These are phyloP conservation scores for Erysimum cheiranthoides DNA, from an alignment of 345 rosid genomes.

Conservation along the genomic window DNA sequence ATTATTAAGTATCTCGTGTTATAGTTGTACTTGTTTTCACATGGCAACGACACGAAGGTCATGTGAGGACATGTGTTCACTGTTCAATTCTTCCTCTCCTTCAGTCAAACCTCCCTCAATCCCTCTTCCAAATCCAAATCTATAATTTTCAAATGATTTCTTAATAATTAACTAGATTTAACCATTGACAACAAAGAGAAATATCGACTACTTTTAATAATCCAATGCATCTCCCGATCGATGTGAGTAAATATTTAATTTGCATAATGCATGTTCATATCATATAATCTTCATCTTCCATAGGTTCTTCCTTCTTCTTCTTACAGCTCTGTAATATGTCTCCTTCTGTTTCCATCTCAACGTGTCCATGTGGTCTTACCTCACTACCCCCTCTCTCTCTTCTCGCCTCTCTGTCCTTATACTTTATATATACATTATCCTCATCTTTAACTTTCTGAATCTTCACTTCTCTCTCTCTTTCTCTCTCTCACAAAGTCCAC, in stretches of 20 bases:
- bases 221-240: slow-evolving; percentile 28
- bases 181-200: slow-evolving; percentile 12
- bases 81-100: slow-evolving; percentile 18
- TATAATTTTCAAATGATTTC: not conserved
- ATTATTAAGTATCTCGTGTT: slow-evolving; percentile 11
- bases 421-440: slow-evolving; percentile 19
- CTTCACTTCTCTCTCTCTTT: slow-evolving; percentile 28
- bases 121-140: slow-evolving; percentile 34
- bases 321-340: slow-evolving; percentile 45
- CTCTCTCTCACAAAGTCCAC: slow-evolving; percentile 24
- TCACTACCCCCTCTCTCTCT: slow-evolving; percentile 18
- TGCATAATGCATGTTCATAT: slow-evolving; percentile 35
- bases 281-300: slow-evolving; percentile 30
- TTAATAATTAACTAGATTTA: slow-evolving; percentile 13
- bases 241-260: slow-evolving; percentile 15
- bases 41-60: slow-evolving; percentile 40
- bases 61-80: slow-evolving; percentile 46
- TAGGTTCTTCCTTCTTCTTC: slow-evolving; percentile 40
- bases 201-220: not conserved
- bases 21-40: slow-evolving; percentile 44
- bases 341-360: slow-evolving; percentile 41
- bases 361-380: slow-evolving; percentile 48
- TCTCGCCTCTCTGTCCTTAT: not conserved
- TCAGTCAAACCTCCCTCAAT: slow-evolving; percentile 32
- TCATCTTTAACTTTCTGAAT: slow-evolving; percentile 23